Conservation (phyloP, 805 yeast species). For the Sugiyamaella chiloensis region DNA sequence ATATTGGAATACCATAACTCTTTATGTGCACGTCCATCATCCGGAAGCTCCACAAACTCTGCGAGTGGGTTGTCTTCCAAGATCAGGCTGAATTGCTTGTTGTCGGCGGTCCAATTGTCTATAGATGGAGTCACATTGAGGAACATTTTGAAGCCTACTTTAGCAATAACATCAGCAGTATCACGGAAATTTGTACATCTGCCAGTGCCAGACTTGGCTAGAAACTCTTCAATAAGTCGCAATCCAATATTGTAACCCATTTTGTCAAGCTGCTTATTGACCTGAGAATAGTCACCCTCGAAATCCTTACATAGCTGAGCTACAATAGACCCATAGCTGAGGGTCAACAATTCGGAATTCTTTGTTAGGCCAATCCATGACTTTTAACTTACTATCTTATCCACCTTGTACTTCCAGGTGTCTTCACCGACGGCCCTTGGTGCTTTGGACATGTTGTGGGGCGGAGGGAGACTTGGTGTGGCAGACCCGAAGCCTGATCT, state of each 20-base stretch:
- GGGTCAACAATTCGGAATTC: conserved; percentile 91
- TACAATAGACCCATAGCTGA: conserved; percentile 92
- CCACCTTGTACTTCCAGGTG: conserved; percentile 83
- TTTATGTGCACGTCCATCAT: conserved; percentile 61
- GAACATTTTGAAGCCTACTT: conserved; percentile 87
- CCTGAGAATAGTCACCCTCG: conserved; percentile 68
- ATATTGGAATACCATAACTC: conserved; percentile 93
- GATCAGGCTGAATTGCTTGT: conserved; percentile 67
- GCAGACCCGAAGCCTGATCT: too few species aligned
- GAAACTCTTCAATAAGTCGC: conserved; percentile 85
- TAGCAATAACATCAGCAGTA: conserved; percentile 81
- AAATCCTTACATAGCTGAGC: conserved; percentile 85
- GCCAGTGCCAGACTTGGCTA: conserved; percentile 82
- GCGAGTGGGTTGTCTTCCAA: conserved; percentile 86
- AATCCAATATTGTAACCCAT: conserved; percentile 97
- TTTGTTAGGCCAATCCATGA: conserved; percentile 25
- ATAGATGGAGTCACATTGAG: conserved; percentile 75
- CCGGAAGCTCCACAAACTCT: conserved; percentile 92
- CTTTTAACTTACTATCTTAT: conserved; percentile 62
- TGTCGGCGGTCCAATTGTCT: conserved; percentile 73
- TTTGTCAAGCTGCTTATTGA: conserved; percentile 76
- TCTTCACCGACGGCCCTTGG: conserved; percentile 68
- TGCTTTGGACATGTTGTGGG: conserved; percentile 22
- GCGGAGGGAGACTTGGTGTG: not conserved
- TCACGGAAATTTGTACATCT: conserved; percentile 78